Evolutionary conservation across 148 eudicot genomes (phyloP).

Genomic region (Talinum fruticosum): DNA sequence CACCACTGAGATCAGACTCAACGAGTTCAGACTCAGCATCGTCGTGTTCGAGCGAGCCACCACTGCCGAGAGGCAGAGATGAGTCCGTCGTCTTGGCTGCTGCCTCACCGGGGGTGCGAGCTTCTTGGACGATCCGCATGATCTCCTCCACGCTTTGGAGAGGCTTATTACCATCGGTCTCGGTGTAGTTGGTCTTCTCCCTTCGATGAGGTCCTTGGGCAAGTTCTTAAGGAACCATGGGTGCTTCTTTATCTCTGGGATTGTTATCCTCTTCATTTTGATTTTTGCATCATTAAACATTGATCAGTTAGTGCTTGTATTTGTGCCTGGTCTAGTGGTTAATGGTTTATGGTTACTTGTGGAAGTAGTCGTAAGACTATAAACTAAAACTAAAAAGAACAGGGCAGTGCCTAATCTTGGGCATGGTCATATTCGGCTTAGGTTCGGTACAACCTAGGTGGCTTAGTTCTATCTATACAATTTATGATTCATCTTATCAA

Average conservation of each 20-base stretch:
- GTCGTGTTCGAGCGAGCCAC: conserved; percentile 35
- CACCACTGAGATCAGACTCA: conserved; percentile 49
- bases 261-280: conserved; percentile 68
- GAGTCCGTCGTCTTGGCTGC: conserved; percentile 24
- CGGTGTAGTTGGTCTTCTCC: conserved; percentile 38
- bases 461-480: too few species aligned
- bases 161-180: conserved; percentile 20
- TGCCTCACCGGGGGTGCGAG: conserved; percentile 47
- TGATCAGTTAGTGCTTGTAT: background rate
- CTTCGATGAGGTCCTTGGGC: conserved; percentile 55
- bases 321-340: background rate
- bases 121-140: conserved; percentile 59
- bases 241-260: conserved; percentile 72
- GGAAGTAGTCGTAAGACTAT: too few species aligned
- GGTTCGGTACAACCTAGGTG: too few species aligned
- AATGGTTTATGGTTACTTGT: too few species aligned
- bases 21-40: conserved; percentile 29
- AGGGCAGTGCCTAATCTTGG: too few species aligned
- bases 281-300: background rate
- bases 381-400: too few species aligned
- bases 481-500: too few species aligned
- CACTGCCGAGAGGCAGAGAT: conserved; percentile 14
- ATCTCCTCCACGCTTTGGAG: conserved; percentile 69
- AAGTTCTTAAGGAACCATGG: conserved; percentile 78
- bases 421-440: too few species aligned